Evolutionary conservation across 768 basidiomycete species (phyloP).

Genomic region (Auriscalpium orientale): DNA sequence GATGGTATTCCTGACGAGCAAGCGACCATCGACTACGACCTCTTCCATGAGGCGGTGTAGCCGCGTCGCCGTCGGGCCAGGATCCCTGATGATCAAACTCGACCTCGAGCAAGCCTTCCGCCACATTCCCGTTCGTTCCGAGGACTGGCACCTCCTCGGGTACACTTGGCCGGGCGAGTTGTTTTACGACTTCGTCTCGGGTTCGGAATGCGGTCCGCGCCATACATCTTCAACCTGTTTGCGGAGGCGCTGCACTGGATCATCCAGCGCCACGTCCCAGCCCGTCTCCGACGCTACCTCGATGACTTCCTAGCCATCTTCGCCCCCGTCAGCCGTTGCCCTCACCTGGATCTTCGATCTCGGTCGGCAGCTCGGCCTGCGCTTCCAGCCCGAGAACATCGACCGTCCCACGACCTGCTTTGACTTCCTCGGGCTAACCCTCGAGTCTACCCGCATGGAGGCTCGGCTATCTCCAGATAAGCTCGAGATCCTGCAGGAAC

Average conservation of each 20-base stretch:
- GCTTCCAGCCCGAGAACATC: conserved; percentile 24
- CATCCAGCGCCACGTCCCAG: conserved; percentile 26
- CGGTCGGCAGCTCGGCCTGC: conserved; percentile 22
- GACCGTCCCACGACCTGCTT: conserved; percentile 5
- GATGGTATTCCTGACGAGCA: conserved; percentile 22
- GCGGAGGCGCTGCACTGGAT: too few relatives aligned
- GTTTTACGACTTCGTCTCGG: conserved; percentile 26
- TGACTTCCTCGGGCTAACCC: conserved; percentile 13
- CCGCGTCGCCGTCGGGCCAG: conserved; percentile 17
- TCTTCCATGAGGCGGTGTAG: conserved; percentile 13
- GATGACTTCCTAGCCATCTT: conserved; percentile 25
- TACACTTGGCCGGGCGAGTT: conserved; percentile 23
- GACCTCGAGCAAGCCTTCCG: conserved; percentile 30
- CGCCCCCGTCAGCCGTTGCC: conserved; percentile 3
- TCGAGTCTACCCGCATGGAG: conserved; percentile 22
- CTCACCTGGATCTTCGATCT: conserved; percentile 26
- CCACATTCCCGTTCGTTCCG: conserved; percentile 25
- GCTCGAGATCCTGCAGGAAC: conserved; percentile 17
- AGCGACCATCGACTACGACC: conserved; percentile 24
- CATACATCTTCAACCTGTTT: conserved; percentile 37
- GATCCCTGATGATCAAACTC: conserved; percentile 25
- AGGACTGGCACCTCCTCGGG: conserved; percentile 28
- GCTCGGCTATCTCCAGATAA: conserved; percentile 27
- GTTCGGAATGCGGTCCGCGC: conserved; percentile 27
- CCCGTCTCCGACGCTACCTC: conserved; percentile 25